phyloP scores from a whole-genome alignment of 2,329 filamentous ascomycete genomes.

The Apiospora rasikravindrae region DNA sequence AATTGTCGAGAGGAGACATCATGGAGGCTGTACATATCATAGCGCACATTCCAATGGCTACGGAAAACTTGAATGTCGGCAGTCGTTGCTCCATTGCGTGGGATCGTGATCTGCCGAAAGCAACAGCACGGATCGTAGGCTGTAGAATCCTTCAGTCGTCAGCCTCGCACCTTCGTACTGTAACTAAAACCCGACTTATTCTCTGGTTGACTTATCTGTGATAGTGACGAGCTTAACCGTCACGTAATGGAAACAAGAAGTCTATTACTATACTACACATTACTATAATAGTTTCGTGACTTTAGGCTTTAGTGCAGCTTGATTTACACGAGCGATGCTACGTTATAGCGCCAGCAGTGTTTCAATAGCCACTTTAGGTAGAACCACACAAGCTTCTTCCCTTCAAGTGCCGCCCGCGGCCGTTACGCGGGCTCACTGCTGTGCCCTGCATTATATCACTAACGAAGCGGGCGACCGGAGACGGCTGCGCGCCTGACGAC shows the following conservation, averaged over 20 bases:
- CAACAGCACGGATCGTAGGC: not conserved
- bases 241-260: not conserved
- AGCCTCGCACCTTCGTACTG: not conserved
- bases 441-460: not conserved
- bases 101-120: not conserved
- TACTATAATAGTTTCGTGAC: not conserved
- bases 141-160: not conserved
- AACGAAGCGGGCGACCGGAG: not conserved
- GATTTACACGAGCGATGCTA: not conserved
- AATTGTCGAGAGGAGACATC: not conserved
- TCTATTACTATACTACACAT: not conserved
- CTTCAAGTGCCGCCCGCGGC: not conserved
- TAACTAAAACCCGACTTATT: not conserved
- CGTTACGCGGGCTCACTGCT: not conserved
- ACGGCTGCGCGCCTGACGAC: not conserved
- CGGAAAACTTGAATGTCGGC: not conserved
- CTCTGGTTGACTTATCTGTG: not conserved
- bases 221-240: not conserved
- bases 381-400: not conserved
- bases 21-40: not conserved
- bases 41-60: not conserved
- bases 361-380: slow-evolving; percentile 1
- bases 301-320: not conserved
- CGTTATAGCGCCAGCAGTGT: not conserved
- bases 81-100: not conserved